phyloP scores from a whole-genome alignment of 306 rosid species.

The Fagus crenata region DNA sequence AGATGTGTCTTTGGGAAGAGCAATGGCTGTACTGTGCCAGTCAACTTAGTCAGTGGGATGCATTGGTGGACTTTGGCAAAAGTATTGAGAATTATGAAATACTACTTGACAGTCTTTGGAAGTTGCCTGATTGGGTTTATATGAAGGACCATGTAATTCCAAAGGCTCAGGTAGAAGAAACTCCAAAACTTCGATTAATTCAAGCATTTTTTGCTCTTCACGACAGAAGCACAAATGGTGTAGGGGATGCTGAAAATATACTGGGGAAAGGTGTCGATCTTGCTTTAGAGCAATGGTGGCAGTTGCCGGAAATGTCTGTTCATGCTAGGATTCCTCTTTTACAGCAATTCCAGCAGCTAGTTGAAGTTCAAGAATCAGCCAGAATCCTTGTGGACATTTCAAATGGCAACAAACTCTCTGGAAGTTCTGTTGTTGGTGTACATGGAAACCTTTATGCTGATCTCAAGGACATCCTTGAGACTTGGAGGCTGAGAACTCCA shows the following conservation, averaged over 20 bases:
- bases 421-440: slow-evolving; percentile 69
- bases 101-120: slow-evolving; percentile 94
- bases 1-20: slow-evolving; percentile 99
- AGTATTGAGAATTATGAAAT: slow-evolving; percentile 94
- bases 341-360: slow-evolving; percentile 98
- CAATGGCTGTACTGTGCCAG: slow-evolving; percentile 92
- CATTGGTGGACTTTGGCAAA: slow-evolving; percentile 90
- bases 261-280: slow-evolving; percentile 94
- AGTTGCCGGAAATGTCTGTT: slow-evolving; percentile 95
- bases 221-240: slow-evolving; percentile 83
- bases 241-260: slow-evolving; percentile 86
- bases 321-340: slow-evolving; percentile 95
- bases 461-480: slow-evolving; percentile 98
- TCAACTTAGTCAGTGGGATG: slow-evolving; percentile 99
- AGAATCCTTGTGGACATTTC: slow-evolving; percentile 82
- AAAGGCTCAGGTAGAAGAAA: slow-evolving; percentile 99
- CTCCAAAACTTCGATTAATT: slow-evolving; percentile 87
- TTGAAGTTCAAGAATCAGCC: slow-evolving; percentile 96
- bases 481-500: slow-evolving; percentile 98
- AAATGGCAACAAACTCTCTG: slow-evolving; percentile 76
- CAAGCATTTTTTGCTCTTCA: slow-evolving; percentile 92
- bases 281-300: slow-evolving; percentile 99
- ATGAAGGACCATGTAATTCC: slow-evolving; percentile 95
- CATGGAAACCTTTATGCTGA: slow-evolving; percentile 94
- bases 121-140: slow-evolving; percentile 92